Percentiles rank a stretch among this genome's conserved stretches.
These are phyloP conservation scores for Curvularia lunata DNA, from an alignment of 2,329 filamentous ascomycete species.

Conservation along the genomic window DNA sequence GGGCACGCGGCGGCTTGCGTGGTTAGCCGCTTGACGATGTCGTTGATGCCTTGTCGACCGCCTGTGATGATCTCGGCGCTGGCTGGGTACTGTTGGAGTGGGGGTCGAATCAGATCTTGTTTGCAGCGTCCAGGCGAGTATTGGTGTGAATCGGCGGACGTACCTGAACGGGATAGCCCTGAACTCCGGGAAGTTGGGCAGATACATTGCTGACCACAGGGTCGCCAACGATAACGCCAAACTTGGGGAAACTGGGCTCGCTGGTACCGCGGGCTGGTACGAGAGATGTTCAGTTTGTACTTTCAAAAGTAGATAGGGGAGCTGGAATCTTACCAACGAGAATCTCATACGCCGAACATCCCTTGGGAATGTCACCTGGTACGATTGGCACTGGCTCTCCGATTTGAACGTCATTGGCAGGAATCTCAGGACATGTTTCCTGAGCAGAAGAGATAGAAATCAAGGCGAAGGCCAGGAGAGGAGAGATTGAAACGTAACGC, in stretches of 20 bases:
- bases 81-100: slow-evolving; percentile 5
- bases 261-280: slow-evolving; percentile 7
- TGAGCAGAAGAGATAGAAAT: slow-evolving; percentile 1
- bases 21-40: slow-evolving; percentile 8
- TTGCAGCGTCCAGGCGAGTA: too few species aligned
- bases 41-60: slow-evolving; percentile 6
- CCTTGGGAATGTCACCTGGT: slow-evolving; percentile 6
- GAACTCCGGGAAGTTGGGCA: slow-evolving; percentile 6
- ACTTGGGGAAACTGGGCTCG: slow-evolving; percentile 10
- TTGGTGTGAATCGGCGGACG: not conserved
- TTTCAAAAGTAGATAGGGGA: not conserved
- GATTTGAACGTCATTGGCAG: slow-evolving; percentile 2
- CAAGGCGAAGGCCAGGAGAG: slow-evolving; percentile 1
- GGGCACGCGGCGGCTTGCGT: slow-evolving; percentile 4
- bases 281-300: not conserved
- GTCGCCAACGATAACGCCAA: slow-evolving; percentile 11
- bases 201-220: slow-evolving; percentile 12
- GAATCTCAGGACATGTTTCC: slow-evolving; percentile 2
- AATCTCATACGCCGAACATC: slow-evolving; percentile 10
- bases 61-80: slow-evolving; percentile 9
- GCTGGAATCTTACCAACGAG: slow-evolving; percentile 5
- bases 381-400: slow-evolving; percentile 10
- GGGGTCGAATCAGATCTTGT: not conserved
- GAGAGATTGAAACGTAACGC: not conserved
- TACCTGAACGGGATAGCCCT: slow-evolving; percentile 14